phyloP scores from a whole-genome alignment of 345 rosid species.

The Dovyalis caffra region DNA sequence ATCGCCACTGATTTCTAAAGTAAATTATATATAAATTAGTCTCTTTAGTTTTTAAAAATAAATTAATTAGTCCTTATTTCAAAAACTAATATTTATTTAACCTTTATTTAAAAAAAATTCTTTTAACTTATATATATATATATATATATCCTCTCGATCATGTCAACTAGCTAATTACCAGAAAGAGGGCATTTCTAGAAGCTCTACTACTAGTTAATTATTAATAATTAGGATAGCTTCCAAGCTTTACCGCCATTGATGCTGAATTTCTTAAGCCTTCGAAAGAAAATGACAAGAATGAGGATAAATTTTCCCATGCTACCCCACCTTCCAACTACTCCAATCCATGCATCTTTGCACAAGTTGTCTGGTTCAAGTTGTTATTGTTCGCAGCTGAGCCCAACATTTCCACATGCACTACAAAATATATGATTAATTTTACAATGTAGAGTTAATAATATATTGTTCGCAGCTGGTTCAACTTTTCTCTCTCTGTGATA shows the following conservation, averaged over 20 bases:
- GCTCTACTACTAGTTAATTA: not conserved
- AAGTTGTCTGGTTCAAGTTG: too few relatives aligned
- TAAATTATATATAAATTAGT: too few relatives aligned
- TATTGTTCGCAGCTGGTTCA: too few relatives aligned
- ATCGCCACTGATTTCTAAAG: too few relatives aligned
- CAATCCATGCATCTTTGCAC: constrained; percentile 38
- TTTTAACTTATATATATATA: too few relatives aligned
- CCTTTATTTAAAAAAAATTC: too few relatives aligned
- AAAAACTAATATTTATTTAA: too few relatives aligned
- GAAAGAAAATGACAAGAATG: constrained; percentile 55
- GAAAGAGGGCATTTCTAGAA: not conserved
- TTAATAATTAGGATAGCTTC: constrained; percentile 19
- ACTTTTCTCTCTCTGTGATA: too few relatives aligned
- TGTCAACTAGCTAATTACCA: not conserved
- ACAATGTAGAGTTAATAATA: too few relatives aligned
- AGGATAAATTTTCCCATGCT: constrained; percentile 41
- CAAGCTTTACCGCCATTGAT: constrained; percentile 46
- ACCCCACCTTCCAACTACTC: constrained; percentile 63
- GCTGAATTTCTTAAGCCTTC: constrained; percentile 50
- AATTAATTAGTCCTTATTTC: too few relatives aligned
- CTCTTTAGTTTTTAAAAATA: too few relatives aligned
- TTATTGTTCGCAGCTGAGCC: constrained; percentile 51
- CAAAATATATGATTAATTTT: not conserved
- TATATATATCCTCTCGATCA: too few relatives aligned
- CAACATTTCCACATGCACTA: constrained; percentile 75